Base-by-base conservation (phyloP, 2,329 filamentous ascomycete species). In the Xylariales sp. region DNA sequence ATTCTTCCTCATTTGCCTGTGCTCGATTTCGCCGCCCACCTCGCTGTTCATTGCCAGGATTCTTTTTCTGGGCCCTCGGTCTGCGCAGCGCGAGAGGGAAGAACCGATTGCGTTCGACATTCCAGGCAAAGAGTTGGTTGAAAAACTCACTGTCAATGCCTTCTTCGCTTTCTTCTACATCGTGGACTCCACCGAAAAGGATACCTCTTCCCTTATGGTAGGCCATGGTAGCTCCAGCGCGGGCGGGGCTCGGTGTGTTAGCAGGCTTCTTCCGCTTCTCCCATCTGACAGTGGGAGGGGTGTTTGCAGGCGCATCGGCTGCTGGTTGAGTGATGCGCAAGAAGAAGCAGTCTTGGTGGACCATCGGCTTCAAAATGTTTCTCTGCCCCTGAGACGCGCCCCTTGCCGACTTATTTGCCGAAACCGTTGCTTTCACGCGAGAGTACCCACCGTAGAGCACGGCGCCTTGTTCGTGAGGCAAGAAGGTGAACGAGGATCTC, bases 71-170 rank as follows among this genome's bases (percentile, higher is more conserved):
- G 15, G 74, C 68, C 18, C 88, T 81, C 3, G 88, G 78, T 50
- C 88, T 87, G 37, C 90, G 76, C 31, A 97, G 68, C 8, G 70
- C 69, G 30, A 97, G 70, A 3, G 85, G 87, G 69, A 97, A 96
- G 67, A 95, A 97, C 7, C 93, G 76, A 58, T 98, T 98, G 42
- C 91, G 79, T 54, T 97, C 93, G 45, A 95, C 81, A 55, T 95
- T 96, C 88, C 90, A 97, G 5, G 90, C 86, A 54, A 86, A 94
- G 17, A 97, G 65, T 40, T 83, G 78, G 52, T 96, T 91, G 68
- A 97, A 98, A 64, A 98, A 98, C 59, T 96, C 90, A 56, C 88
- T 95, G 38, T 98, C 91, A 49, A 98, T 95, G 4, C 87, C 89
- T 60, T 98, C 93, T 57, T 95, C 90, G 47, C 79, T 91, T 57